Evolutionary conservation across 2,329 filamentous ascomycete genomes (phyloP).

Genomic region (Fusarium longipes): DNA sequence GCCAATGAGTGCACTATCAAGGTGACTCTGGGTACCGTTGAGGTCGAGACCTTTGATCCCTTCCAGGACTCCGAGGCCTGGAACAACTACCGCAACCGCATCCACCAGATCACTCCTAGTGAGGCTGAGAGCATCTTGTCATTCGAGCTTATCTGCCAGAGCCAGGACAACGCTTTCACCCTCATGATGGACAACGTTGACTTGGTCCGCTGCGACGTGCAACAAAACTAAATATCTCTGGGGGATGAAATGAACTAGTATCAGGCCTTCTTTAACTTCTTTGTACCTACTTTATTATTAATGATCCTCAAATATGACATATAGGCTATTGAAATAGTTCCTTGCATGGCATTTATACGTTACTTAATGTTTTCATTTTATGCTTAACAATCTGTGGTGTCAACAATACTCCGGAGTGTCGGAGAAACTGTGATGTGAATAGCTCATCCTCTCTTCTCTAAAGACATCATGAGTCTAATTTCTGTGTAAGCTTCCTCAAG

Average conservation of each 20-base stretch:
- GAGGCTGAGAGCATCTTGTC: neutral
- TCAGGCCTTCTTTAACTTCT: neutral
- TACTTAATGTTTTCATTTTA: too few relatives aligned
- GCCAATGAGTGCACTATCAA: conserved; percentile 16
- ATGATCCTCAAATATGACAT: neutral
- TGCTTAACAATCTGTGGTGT: neutral
- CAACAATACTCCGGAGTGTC: too few relatives aligned
- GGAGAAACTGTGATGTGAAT: neutral
- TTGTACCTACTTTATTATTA: conserved; percentile 1
- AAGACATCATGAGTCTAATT: neutral
- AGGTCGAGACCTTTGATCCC: conserved; percentile 29
- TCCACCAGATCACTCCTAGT: neutral
- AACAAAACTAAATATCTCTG: neutral
- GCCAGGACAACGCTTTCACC: neutral
- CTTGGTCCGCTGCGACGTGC: neutral
- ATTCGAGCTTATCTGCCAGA: conserved; percentile 15
- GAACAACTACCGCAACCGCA: conserved; percentile 4
- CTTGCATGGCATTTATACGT: neutral
- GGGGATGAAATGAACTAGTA: neutral
- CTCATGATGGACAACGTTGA: conserved; percentile 26
- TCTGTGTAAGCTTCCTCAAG: neutral
- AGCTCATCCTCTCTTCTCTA: neutral
- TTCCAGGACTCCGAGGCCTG: conserved; percentile 4
- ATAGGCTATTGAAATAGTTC: too few relatives aligned
- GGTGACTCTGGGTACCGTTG: conserved; percentile 5